Conservation (phyloP, 208 protist genomes). For the Blechomonas ayalai region DNA sequence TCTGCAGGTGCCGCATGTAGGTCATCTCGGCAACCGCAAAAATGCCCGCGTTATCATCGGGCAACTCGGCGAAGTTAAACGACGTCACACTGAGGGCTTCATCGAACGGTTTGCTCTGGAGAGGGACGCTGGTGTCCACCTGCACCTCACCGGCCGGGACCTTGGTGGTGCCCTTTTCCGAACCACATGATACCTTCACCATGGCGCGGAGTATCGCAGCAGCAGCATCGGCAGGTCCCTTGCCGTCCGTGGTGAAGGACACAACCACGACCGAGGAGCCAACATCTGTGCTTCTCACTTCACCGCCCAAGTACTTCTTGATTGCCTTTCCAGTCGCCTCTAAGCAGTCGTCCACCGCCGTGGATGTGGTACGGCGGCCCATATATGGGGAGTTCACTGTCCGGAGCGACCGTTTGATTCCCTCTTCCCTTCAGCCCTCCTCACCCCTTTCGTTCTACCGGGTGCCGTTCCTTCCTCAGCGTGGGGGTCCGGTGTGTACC, state of each 20-base stretch:
- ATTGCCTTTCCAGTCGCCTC: constrained; percentile 45
- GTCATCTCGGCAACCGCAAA: constrained; percentile 71
- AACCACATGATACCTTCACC: constrained; percentile 67
- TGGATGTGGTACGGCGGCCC: too few relatives aligned
- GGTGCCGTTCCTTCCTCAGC: too few relatives aligned
- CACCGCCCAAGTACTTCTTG: constrained; percentile 44
- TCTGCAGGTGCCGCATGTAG: constrained; percentile 67
- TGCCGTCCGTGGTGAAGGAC: constrained; percentile 19
- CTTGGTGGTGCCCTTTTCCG: constrained; percentile 57
- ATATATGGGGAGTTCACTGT: too few relatives aligned
- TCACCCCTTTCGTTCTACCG: too few relatives aligned
- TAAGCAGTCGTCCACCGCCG: constrained; percentile 46
- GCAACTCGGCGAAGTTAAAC: constrained; percentile 73
- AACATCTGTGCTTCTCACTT: constrained; percentile 13
- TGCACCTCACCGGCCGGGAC: constrained; percentile 44
- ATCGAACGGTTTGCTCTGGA: constrained; percentile 34
- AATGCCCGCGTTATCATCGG: constrained; percentile 39
- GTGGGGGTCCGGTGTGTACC: too few relatives aligned
- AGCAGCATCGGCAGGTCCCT: constrained; percentile 30
- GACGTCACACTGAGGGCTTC: constrained; percentile 36
- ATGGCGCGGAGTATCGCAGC: constrained; percentile 47
- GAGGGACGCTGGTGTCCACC: constrained; percentile 35
- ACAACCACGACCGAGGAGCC: constrained; percentile 24
- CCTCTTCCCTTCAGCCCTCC: neutral
- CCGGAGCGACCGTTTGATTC: constrained; percentile 4